Evolutionary conservation across 164 flowering plant species (phyloP), one percentile per base, ranked within the genome.

Genomic region (Piper betle): DNA sequence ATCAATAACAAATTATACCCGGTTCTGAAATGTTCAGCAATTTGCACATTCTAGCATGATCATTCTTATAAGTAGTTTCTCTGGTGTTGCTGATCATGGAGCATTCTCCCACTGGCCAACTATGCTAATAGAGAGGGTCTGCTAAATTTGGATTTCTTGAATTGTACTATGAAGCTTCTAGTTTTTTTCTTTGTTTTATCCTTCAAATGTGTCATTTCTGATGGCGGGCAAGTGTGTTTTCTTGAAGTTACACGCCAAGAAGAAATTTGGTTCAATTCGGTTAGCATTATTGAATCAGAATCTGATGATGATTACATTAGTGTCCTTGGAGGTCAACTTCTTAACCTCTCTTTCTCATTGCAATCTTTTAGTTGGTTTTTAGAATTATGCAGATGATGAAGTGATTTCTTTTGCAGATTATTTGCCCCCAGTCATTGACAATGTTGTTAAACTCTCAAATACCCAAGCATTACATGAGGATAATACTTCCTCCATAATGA

Each of bases 251-350:
- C 70, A 68, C 73, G 78, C 60, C 84, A 72, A 75, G 96, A 94
- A 58, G 99, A 94, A 56, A 75, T 83, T 48, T 94, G 96, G 95
- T 91, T 82, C 73, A 97, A 94, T 73, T 79, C 97, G 18, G 76
- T 78, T 67, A 91, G 97, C 69, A 75, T 86, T 68, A 62, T 88
- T 65, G 99, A 86, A n/a, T 88, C 99, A 50, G 99, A 94, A 33
- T 83, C 95, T 40, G 99, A 93, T 72, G 99, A 94, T 65, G 99
- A 94, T 53, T 91, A 80, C 73, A 72, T 71, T 55, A 94, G 99
- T 71, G 84, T 94, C 59, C 80, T 75, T 73, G 97, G 87, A 85
- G 99, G 97, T 88, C 86, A 69, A 48, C 39, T 56, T 33, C 38
- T 37, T 20, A 37, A 16, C 13, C 40, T 39, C 41, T 37, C 9